phyloP scores from a whole-genome alignment of 1,139 yeast species.

The Pichia sp. region DNA sequence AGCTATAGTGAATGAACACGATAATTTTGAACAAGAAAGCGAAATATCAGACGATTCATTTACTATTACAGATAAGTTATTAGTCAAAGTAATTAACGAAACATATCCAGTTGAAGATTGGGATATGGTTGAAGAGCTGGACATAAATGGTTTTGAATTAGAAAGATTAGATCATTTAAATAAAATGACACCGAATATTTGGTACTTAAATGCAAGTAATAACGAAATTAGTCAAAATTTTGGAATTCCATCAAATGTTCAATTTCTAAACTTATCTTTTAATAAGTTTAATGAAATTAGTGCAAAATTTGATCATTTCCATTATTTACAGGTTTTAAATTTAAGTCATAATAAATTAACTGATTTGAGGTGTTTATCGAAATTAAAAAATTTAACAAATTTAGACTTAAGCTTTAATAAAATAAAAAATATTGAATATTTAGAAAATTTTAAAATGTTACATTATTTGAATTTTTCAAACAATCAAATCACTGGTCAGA shows the following conservation, averaged over 20 bases:
- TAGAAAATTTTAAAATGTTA: constrained; percentile 38
- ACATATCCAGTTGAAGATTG: constrained; percentile 38
- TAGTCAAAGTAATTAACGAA: constrained; percentile 46
- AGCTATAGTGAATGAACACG: not conserved
- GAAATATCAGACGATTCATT: constrained; percentile 29
- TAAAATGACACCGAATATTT: constrained; percentile 40
- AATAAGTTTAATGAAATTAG: constrained; percentile 28
- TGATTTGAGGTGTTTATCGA: constrained; percentile 36
- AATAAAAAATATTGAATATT: constrained; percentile 34
- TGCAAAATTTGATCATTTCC: constrained; percentile 33
- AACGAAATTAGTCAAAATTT: constrained; percentile 41
- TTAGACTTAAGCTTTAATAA: constrained; percentile 40
- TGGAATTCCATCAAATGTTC: constrained; percentile 40
- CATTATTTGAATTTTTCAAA: constrained; percentile 37
- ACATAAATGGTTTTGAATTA: constrained; percentile 33
- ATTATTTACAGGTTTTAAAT: constrained; percentile 41
- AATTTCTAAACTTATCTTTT: constrained; percentile 34
- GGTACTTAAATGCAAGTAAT: constrained; percentile 35
- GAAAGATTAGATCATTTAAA: constrained; percentile 39
- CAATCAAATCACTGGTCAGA: constrained; percentile 36
- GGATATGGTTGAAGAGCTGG: constrained; percentile 37
- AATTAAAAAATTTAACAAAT: constrained; percentile 36
- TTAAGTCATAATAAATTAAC: constrained; percentile 36
- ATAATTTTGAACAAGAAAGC: not conserved
- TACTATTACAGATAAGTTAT: constrained; percentile 39